Evolutionary conservation across 2,329 filamentous ascomycete genomes (phyloP), one percentile per base, ranked within the genome.

Genomic region (Aciculosporium take): DNA sequence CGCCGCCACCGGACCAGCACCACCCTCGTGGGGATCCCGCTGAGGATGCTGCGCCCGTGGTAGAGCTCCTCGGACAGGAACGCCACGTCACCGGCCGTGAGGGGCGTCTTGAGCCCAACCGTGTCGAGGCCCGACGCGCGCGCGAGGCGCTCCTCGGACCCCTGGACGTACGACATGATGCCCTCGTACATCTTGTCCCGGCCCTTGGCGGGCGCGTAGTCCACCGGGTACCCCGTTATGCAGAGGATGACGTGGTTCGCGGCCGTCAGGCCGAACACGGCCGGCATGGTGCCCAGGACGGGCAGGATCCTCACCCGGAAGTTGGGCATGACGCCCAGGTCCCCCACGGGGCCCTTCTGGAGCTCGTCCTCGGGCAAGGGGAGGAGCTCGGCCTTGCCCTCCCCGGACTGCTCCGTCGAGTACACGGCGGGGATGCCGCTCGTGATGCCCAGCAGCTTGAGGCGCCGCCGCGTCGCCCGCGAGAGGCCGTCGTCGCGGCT

Each of bases 221-320:
- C 87, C 37, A 82, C 74, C 0, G 91, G 91, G 53, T 98, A 98
- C 7, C 79, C 84, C 5, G 72, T 67, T 36, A 96, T 74, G 44
- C 78, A 76, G 42, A 94, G 72, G 49, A 98, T 89, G 45, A 96
- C 78, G 56, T 96, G 86, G 61, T 96, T 98, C 4, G 91, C 91
- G 7, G 84, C 76, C 0, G 82, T 84, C 42, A 95, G 83, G 7
- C 91, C 91, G 58, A 98, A 98, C 1, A 96, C 81, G 2, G 91
- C 89, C 0, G 91, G 91, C 88, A 98, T 95, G 0, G 91, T 98
- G 1, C 91, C 91, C 3, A 98, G 66, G 0, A 98, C 91, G 0
- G 91, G 91, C 7, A 98, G 63, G 43, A 98, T 98, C n/a, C 91
- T 74, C 8, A 94, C 85, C 20, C 91, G 74, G 60, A 98, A 98